These are phyloP conservation scores for Neofusicoccum laricinum DNA, from an alignment of 2,329 filamentous ascomycete species.

Conservation along the genomic window DNA sequence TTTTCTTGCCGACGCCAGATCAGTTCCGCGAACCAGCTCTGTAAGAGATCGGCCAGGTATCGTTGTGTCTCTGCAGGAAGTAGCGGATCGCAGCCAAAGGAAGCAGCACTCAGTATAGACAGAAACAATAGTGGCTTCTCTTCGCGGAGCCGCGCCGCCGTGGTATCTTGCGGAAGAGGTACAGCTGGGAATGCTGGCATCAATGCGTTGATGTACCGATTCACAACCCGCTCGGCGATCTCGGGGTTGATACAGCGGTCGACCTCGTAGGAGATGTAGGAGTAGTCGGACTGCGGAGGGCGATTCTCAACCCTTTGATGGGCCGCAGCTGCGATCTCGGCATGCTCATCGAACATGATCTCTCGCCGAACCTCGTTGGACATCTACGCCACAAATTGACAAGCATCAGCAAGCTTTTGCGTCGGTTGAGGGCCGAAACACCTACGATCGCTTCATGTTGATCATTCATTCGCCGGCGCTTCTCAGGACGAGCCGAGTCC, in stretches of 20 bases:
- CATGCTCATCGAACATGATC: conserved; percentile 16
- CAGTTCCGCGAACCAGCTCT: conserved; percentile 70
- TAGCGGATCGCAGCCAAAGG: conserved; percentile 41
- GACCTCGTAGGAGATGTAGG: conserved; percentile 37
- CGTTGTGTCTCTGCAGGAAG: conserved; percentile 57
- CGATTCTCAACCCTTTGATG: conserved; percentile 11
- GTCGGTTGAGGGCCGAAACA: neutral
- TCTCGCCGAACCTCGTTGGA: conserved; percentile 26
- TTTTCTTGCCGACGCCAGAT: conserved; percentile 75
- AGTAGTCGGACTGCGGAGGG: conserved; percentile 31
- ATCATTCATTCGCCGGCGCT: conserved; percentile 9
- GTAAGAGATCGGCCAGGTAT: conserved; percentile 64
- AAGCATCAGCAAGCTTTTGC: neutral
- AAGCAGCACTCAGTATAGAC: conserved; percentile 54
- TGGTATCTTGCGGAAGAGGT: conserved; percentile 54
- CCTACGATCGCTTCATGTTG: neutral
- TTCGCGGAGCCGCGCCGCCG: conserved; percentile 53
- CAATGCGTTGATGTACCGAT: conserved; percentile 54
- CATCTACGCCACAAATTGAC: neutral
- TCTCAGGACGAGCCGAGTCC: conserved; percentile 10
- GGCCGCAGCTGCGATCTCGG: conserved; percentile 6
- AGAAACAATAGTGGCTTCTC: conserved; percentile 60
- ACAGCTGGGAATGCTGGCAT: conserved; percentile 57
- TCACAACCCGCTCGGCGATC: conserved; percentile 55
- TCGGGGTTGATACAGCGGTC: conserved; percentile 51